phyloP scores from a whole-genome alignment of 116 monocot species.

The Trichopus zeylanicus region DNA sequence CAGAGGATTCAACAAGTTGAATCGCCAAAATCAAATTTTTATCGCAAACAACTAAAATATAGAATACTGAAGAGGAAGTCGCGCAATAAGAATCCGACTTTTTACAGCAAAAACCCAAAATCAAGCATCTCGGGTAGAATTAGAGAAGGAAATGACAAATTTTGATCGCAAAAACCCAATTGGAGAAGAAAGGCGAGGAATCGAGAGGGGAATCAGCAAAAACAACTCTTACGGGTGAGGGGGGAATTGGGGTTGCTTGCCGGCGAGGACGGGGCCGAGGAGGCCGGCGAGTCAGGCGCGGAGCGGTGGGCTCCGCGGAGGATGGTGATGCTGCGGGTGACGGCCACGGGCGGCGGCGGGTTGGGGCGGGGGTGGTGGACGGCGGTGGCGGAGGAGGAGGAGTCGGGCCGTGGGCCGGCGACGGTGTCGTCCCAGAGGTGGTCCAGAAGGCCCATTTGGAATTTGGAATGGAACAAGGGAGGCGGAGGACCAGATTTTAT shows the following conservation, averaged over 20 bases:
- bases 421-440: slow-evolving; percentile 58
- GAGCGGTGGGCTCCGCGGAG: slow-evolving; percentile 1
- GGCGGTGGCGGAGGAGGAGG: slow-evolving; percentile 13
- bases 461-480: neutral
- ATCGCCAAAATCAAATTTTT: too few relatives aligned
- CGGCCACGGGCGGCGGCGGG: slow-evolving; percentile 4
- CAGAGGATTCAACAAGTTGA: too few relatives aligned
- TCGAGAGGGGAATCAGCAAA: too few relatives aligned
- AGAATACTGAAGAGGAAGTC: too few relatives aligned
- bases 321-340: slow-evolving; percentile 26
- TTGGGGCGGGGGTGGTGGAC: neutral
- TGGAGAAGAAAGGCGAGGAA: too few relatives aligned
- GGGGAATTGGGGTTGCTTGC: slow-evolving; percentile 18
- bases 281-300: neutral
- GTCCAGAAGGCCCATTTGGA: slow-evolving; percentile 34
- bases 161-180: too few relatives aligned
- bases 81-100: too few relatives aligned
- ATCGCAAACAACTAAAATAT: too few relatives aligned
- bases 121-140: too few relatives aligned
- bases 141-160: too few relatives aligned
- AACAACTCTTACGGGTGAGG: slow-evolving; percentile 24
- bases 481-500: neutral
- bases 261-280: slow-evolving; percentile 17
- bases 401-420: slow-evolving; percentile 36
- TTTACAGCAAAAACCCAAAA: too few relatives aligned